Evolutionary conservation across 2,329 filamentous ascomycete genomes (phyloP), one percentile per base, ranked within the genome.

Genomic region (Aspergillus proliferans): DNA sequence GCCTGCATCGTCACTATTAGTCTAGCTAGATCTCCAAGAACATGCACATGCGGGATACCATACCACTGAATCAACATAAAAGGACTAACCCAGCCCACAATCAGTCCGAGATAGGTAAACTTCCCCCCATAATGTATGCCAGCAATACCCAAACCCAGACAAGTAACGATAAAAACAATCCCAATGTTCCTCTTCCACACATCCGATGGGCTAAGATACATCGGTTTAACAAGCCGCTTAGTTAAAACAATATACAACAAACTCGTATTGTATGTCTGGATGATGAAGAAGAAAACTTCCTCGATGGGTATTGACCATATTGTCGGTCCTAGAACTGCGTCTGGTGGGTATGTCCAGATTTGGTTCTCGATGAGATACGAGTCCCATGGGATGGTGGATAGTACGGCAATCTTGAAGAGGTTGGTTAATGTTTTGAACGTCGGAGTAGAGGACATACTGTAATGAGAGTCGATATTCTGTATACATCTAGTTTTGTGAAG

Each of bases 201-300:
- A 21, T 21, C 21, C 21, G 21, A 21, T 21, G 21, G 21, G 21
- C 21, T 21, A 3, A 21, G 21, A 55, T 80, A 80, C 12, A 67
- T 65, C 2, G 79, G 72, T 48, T 85, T 76, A 6, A 86, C 71
- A 9, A 77, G 74, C 1, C 82, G 75, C 63, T 86, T 87, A 67
- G 78, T 87, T 18, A 84, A 64, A 1, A 88, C 67, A 8, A 87
- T 73, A 59, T 88, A 89, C 7, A 89, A 63, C 45, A 88, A 68
- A 59, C 59, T 48, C 9, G 62, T 63, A 38, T 82, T 86, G 66
- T 87, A 88, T 1, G 86, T 88, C 67, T 89, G 86, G 21, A 89
- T 80, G 18, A 87, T 68, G 63, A 89, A 89, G 75, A 89, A 89
- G 69, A 88, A 88, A 4, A 88, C 67, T 63, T 89, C 86, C 59